Evolutionary conservation across 2,329 filamentous ascomycete genomes (phyloP).

Genomic region (Fusarium decemcellulare): DNA sequence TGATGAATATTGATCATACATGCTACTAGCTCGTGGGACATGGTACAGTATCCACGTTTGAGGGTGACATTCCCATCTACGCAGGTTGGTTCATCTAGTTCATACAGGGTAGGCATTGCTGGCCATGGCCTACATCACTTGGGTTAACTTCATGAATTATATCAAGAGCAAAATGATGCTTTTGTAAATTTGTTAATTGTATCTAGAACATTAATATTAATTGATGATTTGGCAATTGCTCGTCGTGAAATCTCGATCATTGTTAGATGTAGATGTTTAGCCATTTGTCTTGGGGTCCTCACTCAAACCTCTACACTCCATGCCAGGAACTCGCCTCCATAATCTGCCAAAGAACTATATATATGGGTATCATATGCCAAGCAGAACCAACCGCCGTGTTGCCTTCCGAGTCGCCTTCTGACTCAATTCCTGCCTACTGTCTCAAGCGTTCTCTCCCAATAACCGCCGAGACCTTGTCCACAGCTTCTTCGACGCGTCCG

Average conservation of each 20-base stretch:
- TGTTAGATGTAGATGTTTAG: not conserved
- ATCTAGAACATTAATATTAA: too few species aligned
- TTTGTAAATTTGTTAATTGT: too few species aligned
- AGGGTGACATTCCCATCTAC: not conserved
- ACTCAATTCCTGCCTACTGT: not conserved
- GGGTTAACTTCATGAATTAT: too few species aligned
- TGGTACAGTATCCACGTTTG: constrained; percentile 3
- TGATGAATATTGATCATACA: constrained; percentile 9
- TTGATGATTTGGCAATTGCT: too few species aligned
- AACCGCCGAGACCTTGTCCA: constrained; percentile 3
- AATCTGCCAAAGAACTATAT: not conserved
- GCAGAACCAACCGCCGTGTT: not conserved
- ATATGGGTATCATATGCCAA: not conserved
- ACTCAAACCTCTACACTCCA: not conserved
- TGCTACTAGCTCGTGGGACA: not conserved
- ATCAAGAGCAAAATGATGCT: too few species aligned
- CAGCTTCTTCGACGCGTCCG: constrained; percentile 2
- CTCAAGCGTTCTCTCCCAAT: not conserved
- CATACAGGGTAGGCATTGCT: constrained; percentile 15
- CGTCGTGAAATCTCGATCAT: not conserved
- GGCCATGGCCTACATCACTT: not conserved
- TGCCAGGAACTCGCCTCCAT: too few species aligned
- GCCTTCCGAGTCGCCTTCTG: too few species aligned
- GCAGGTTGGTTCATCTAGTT: not conserved
- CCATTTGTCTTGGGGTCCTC: not conserved